Percentiles rank a stretch among this genome's conserved stretches.
Conservation (phyloP, 352 stramenopile genomes). For the Pythium insidiosum region DNA sequence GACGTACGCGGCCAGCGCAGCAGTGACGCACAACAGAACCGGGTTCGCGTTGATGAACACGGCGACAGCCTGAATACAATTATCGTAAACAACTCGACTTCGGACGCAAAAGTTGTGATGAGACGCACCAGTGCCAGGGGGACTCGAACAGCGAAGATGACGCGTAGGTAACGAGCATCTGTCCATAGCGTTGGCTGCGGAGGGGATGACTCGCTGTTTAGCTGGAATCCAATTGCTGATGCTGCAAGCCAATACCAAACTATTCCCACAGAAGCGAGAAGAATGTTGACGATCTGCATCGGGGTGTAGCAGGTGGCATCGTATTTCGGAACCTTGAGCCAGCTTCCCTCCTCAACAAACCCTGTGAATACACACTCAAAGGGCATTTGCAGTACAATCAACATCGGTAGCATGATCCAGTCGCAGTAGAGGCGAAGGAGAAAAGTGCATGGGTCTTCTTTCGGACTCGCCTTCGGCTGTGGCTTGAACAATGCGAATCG, state of each 20-base stretch:
- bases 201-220: slow-evolving; percentile 47
- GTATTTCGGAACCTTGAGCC: slow-evolving; percentile 13
- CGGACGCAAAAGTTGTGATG: background rate
- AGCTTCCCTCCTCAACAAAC: slow-evolving; percentile 16
- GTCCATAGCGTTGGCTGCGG: slow-evolving; percentile 52
- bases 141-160: slow-evolving; percentile 26
- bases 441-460: slow-evolving; percentile 43
- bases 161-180: slow-evolving; percentile 33
- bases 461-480: slow-evolving; percentile 27
- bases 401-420: slow-evolving; percentile 32
- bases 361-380: slow-evolving; percentile 48
- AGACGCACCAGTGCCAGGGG: slow-evolving; percentile 38
- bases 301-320: slow-evolving; percentile 30
- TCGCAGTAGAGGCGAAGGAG: slow-evolving; percentile 43
- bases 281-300: slow-evolving; percentile 19
- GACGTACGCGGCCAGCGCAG: background rate
- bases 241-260: slow-evolving; percentile 23
- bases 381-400: slow-evolving; percentile 46
- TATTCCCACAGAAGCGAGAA: slow-evolving; percentile 15
- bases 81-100: too few relatives aligned
- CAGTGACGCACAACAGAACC: background rate
- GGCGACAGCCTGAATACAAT: background rate
- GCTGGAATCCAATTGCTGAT: slow-evolving; percentile 33
- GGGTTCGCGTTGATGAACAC: background rate
- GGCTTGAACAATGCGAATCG: slow-evolving; percentile 62